Evolutionary conservation across 345 rosid genomes (phyloP).

Genomic region (Excoecaria cochinchinensis): DNA sequence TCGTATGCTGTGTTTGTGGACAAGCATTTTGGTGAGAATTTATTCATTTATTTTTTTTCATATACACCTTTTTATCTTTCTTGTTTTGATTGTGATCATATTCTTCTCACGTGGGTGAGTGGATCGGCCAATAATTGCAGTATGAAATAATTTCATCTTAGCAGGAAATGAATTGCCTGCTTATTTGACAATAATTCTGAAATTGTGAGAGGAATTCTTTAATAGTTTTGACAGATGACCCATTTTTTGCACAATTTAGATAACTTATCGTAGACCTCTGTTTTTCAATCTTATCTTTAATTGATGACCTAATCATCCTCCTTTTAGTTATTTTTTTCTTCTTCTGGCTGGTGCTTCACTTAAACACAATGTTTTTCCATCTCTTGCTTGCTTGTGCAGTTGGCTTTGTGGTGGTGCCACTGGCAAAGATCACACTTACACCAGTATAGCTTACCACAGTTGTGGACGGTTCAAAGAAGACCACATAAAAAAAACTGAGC

Average conservation of each 20-base stretch:
- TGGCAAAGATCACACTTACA: slow-evolving; percentile 44
- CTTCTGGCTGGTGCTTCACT: not conserved
- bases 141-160: not conserved
- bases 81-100: not conserved
- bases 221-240: not conserved
- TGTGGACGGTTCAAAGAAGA: slow-evolving; percentile 58
- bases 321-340: not conserved
- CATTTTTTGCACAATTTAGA: not conserved
- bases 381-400: slow-evolving; percentile 37
- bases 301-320: not conserved
- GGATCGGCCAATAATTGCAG: not conserved
- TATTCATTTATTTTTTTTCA: slow-evolving; percentile 13
- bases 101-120: not conserved
- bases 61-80: not conserved
- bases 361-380: slow-evolving; percentile 1
- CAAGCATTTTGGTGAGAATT: slow-evolving; percentile 54
- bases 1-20: slow-evolving; percentile 55
- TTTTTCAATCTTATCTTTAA: not conserved
- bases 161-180: not conserved
- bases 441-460: slow-evolving; percentile 42
- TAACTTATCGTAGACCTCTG: not conserved
- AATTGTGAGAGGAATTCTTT: not conserved
- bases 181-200: not conserved
- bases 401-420: slow-evolving; percentile 72
- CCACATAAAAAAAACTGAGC: slow-evolving; percentile 29